Base-by-base conservation (phyloP, 208 protist genomes). In the Phytomonas francai region DNA sequence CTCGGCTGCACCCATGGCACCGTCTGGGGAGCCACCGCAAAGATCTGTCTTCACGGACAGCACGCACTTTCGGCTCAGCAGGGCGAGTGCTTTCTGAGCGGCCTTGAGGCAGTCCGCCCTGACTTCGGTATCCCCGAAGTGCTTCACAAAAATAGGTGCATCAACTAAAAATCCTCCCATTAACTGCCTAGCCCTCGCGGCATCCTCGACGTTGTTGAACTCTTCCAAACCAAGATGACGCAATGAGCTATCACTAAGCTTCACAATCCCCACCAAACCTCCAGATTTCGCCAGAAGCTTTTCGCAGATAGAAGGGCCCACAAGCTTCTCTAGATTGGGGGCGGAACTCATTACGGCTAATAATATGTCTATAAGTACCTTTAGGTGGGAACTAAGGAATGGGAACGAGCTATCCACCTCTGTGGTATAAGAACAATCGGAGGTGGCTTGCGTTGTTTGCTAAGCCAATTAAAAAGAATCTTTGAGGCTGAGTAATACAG, bases 211-310 rank as follows among this genome's bases (percentile, higher is more conserved):
- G 27, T 36, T 65, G 59, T 73, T 31, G 42, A 78, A 72, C 34
- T 89, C 84, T 12, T 88, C 78, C 25, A 76, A 71, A 65, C 89
- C 89, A 27, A 92, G 61, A 58, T 89, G 81, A 3, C 84, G 82
- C 28, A 95, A 71, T 30, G 81, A 80, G 5, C 76, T 67, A 66
- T 92, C 84, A 30, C 72, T 88, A n/a, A 92, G 69, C 22, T 76
- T 74, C n/a, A 78, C 68, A 22, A 95, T 66, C 57, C 33, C 61
- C 22, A 77, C 65, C 54, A 92, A 71, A 9, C 89, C 83, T 31
- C 89, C 87, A 19, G 83, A 80, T 28, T 72, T 76, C 16, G 57
- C 28, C 32, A 87, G 39, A 7, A 94, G 72, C 70, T 88, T 73
- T 9, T 66, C 61, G 14, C 77, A 72, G 28, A 94, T 67, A 28